These are phyloP conservation scores for Solanum microdontum DNA, from an alignment of 257 asterid genomes.

Conservation along the genomic window DNA sequence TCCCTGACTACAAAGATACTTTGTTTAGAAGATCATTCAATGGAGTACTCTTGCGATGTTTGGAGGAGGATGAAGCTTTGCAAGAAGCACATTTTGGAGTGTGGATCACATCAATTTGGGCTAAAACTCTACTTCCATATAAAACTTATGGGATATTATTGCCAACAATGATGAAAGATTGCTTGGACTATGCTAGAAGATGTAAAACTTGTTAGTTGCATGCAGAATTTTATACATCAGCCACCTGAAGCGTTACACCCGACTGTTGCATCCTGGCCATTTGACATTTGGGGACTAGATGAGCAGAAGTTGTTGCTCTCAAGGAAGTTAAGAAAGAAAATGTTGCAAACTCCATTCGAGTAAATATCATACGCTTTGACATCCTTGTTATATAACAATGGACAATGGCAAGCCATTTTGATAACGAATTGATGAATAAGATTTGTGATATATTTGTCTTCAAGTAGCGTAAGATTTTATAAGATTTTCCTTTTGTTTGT, in stretches of 20 bases:
- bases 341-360: neutral
- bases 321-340: neutral
- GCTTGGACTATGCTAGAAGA: neutral
- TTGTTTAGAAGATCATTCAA: neutral
- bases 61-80: neutral
- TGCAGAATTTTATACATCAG: neutral
- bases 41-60: neutral
- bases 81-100: neutral
- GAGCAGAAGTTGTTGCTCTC: neutral
- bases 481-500: neutral
- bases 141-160: neutral
- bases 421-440: neutral
- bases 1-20: neutral
- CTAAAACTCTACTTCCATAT: neutral
- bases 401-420: neutral
- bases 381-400: neutral
- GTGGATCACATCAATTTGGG: neutral
- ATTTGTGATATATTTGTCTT: neutral
- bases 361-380: neutral
- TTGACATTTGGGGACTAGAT: neutral
- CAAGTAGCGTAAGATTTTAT: neutral
- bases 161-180: neutral
- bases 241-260: neutral
- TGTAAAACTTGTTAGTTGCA: neutral
- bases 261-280: neutral